Conservation (phyloP, 768 basidiomycete genomes). For the Boletus sp. region DNA sequence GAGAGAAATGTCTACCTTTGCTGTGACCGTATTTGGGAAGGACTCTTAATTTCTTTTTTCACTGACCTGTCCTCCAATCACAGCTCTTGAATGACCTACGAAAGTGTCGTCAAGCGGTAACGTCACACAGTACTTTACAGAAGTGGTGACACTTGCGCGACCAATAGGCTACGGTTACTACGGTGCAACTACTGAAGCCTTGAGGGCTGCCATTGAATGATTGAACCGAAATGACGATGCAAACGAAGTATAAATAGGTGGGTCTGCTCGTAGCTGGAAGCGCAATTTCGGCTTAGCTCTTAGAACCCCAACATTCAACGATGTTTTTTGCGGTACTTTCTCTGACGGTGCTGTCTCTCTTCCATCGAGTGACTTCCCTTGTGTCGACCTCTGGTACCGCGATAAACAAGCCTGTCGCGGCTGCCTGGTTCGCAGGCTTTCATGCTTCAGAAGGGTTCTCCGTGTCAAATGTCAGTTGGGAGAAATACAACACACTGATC, state of each 20-base stretch:
- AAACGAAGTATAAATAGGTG: background rate
- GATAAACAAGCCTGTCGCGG: slow-evolving; percentile 41
- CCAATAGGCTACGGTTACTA: background rate
- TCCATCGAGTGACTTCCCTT: background rate
- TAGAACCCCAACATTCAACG: background rate
- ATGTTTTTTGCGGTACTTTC: background rate
- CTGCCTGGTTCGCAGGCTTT: slow-evolving; percentile 65
- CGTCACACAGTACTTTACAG: no score
- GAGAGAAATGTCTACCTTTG: no score
- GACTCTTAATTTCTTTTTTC: no score
- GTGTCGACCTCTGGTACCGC: slow-evolving; percentile 30
- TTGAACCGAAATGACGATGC: background rate
- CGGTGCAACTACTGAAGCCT: background rate
- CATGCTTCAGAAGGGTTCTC: slow-evolving; percentile 51
- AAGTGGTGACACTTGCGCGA: background rate
- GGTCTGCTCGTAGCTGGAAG: background rate
- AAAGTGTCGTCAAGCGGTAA: no score
- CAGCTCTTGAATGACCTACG: no score
- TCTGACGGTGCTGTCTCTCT: background rate
- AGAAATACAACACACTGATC: slow-evolving; percentile 61
- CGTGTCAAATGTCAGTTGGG: slow-evolving; percentile 57
- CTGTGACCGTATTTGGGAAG: no score
- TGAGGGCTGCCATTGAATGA: background rate
- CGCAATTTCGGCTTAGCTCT: background rate
- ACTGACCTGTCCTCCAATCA: no score